Evolutionary conservation across 2,329 filamentous ascomycete species (phyloP).

Genomic region (Ceratocystis eucalypticola): DNA sequence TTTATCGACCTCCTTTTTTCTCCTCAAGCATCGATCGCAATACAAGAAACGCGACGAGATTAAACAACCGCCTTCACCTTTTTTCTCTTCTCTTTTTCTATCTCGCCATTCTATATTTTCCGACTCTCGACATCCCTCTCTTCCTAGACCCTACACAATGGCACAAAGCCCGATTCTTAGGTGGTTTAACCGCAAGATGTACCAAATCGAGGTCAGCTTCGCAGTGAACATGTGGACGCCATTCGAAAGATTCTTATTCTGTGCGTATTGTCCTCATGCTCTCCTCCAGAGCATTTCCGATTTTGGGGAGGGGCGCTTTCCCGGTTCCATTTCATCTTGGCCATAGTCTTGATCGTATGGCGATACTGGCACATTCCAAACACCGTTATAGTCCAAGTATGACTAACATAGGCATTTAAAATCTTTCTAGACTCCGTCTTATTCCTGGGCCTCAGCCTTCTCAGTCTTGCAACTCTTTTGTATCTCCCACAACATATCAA

Average conservation of each 20-base stretch:
- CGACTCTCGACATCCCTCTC: neutral
- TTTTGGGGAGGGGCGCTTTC: neutral
- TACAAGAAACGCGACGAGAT: neutral
- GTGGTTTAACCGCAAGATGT: conserved; percentile 89
- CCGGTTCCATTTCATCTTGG: neutral
- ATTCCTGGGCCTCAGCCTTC: conserved; percentile 77
- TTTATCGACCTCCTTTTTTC: neutral
- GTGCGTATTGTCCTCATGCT: conserved; percentile 40
- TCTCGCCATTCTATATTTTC: no score
- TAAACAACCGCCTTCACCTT: neutral
- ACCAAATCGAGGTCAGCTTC: conserved; percentile 97
- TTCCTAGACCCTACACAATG: conserved; percentile 5
- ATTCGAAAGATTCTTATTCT: conserved; percentile 93
- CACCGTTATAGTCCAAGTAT: neutral
- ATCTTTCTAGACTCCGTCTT: conserved; percentile 63
- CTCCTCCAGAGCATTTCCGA: neutral
- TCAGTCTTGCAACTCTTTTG: conserved; percentile 72
- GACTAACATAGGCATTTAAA: conserved; percentile 1
- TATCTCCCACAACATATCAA: conserved; percentile 88
- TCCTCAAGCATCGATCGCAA: neutral
- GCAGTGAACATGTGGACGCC: conserved; percentile 94
- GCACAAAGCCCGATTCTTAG: conserved; percentile 18
- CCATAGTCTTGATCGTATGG: neutral
- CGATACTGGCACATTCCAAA: conserved; percentile 12
- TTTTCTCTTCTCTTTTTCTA: neutral